Conservation (phyloP, 1,284 basidiomycete species). For the Rhodotorula sp. region DNA sequence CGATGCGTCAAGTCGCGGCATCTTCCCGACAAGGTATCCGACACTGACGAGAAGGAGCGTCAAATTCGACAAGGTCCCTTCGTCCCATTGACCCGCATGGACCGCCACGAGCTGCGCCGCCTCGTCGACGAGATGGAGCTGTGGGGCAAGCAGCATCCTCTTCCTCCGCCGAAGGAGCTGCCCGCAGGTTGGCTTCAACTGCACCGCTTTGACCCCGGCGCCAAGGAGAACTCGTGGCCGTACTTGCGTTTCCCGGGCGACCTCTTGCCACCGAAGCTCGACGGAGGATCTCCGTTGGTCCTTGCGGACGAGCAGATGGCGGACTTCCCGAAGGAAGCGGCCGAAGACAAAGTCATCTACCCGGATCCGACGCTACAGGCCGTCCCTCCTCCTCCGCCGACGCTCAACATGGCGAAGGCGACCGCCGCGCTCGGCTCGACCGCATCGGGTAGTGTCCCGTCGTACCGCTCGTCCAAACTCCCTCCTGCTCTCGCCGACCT, state of each 20-base stretch:
- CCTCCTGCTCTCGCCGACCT: background rate
- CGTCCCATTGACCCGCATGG: slow-evolving; percentile 73
- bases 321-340: background rate
- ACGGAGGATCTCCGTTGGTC: slow-evolving; percentile 11
- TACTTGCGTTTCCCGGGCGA: slow-evolving; percentile 9
- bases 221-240: slow-evolving; percentile 43
- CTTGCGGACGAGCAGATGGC: background rate
- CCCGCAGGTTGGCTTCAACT: background rate
- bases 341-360: background rate
- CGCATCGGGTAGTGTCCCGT: background rate
- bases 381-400: too few species aligned
- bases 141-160: slow-evolving; percentile 44
- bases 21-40: slow-evolving; percentile 58
- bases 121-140: slow-evolving; percentile 67
- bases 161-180: slow-evolving; percentile 34
- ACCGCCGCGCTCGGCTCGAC: background rate
- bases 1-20: slow-evolving; percentile 7
- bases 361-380: too few species aligned
- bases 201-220: slow-evolving; percentile 8
- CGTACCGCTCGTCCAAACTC: background rate
- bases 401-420: too few species aligned
- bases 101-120: slow-evolving; percentile 61
- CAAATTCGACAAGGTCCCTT: too few species aligned
- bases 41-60: too few species aligned
- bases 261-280: slow-evolving; percentile 14